Conservation (phyloP, 352 stramenopile species). For the Phytophthora sansomeana region DNA sequence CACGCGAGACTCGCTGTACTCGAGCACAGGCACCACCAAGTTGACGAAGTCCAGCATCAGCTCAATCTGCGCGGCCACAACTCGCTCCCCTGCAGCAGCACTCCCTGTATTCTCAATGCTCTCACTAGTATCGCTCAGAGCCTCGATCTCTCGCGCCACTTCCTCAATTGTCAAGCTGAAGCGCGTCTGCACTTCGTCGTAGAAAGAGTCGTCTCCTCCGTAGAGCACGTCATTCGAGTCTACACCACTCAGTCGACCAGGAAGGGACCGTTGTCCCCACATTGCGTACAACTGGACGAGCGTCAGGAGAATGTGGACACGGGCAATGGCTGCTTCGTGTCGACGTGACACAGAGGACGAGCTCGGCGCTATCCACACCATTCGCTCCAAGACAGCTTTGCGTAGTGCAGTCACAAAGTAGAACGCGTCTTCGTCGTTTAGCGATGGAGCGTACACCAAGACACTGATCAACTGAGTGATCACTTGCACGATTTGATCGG, state of each 20-base stretch:
- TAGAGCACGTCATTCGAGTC: slow-evolving; percentile 91
- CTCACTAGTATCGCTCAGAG: slow-evolving; percentile 15
- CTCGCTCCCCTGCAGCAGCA: background rate
- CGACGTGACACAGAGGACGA: slow-evolving; percentile 21
- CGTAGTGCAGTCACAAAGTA: slow-evolving; percentile 85
- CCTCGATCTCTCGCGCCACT: slow-evolving; percentile 58
- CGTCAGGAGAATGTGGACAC: slow-evolving; percentile 52
- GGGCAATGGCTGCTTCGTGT: slow-evolving; percentile 27
- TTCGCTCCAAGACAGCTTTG: slow-evolving; percentile 72
- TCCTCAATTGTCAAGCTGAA: slow-evolving; percentile 68
- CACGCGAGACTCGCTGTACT: slow-evolving; percentile 38
- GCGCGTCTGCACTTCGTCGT: slow-evolving; percentile 48
- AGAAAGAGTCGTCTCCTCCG: slow-evolving; percentile 63
- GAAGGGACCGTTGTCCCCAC: slow-evolving; percentile 63
- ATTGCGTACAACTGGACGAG: slow-evolving; percentile 65
- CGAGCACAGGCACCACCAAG: slow-evolving; percentile 42
- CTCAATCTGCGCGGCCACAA: slow-evolving; percentile 46
- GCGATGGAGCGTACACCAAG: slow-evolving; percentile 79
- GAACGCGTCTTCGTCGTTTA: slow-evolving; percentile 84
- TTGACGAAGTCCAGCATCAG: slow-evolving; percentile 78
- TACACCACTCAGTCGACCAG: slow-evolving; percentile 50
- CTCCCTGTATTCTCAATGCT: background rate
- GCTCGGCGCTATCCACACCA: slow-evolving; percentile 25
- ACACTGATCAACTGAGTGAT: slow-evolving; percentile 66
- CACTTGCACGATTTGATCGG: slow-evolving; percentile 39